These are phyloP conservation scores for Podospora conica DNA, from an alignment of 495 filamentous ascomycete species.

Conservation along the genomic window DNA sequence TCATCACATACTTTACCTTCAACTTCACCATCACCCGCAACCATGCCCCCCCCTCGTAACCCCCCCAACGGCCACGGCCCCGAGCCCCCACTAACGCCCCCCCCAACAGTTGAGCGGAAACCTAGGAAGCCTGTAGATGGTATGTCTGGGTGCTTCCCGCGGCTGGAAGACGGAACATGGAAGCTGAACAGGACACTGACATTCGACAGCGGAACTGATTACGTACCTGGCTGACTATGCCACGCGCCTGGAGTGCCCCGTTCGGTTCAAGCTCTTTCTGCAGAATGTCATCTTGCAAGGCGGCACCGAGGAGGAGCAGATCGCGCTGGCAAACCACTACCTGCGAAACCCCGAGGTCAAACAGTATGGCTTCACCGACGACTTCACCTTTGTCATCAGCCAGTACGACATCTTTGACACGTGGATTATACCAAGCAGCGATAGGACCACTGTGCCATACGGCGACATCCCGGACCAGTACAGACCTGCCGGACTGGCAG, in stretches of 20 bases:
- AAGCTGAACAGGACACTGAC: background rate
- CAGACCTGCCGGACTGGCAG: background rate
- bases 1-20: background rate
- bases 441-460: background rate
- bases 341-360: background rate
- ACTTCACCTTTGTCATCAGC: conserved; percentile 9
- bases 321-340: background rate
- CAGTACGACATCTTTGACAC: conserved; percentile 1
- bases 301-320: background rate
- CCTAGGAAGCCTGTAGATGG: background rate
- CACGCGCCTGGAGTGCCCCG: background rate
- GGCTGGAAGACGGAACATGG: too few relatives aligned
- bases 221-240: background rate
- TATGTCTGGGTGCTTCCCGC: background rate
- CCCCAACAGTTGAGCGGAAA: background rate
- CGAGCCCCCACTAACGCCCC: background rate
- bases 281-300: background rate
- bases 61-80: background rate
- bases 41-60: background rate
- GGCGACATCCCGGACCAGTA: background rate
- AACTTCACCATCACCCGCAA: background rate
- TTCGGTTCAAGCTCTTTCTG: background rate
- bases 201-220: background rate
- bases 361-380: background rate
- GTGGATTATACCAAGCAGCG: background rate